phyloP scores from a whole-genome alignment of 139 green algal genomes.

The Nannochloris sp. region DNA sequence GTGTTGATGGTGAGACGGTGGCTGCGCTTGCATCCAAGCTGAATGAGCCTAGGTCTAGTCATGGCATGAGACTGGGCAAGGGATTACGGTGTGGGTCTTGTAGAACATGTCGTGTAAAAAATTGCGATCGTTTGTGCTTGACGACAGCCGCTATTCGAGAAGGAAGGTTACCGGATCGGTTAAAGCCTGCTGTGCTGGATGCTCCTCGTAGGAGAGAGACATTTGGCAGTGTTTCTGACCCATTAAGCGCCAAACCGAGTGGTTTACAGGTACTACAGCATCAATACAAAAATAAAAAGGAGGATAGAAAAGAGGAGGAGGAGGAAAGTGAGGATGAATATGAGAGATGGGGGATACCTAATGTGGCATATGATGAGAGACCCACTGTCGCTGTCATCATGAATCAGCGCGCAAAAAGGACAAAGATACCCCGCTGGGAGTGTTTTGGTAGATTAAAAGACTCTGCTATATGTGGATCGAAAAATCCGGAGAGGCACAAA shows the following conservation, averaged over 20 bases:
- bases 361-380: too few species aligned
- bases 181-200: not conserved
- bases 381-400: too few species aligned
- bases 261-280: not conserved
- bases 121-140: not conserved
- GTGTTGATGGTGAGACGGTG: conserved; percentile 2
- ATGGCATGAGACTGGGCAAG: conserved; percentile 2
- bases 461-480: not conserved
- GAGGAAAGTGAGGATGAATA: too few species aligned
- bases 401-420: too few species aligned
- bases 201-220: not conserved
- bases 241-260: not conserved
- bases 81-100: not conserved
- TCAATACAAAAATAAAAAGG: too few species aligned
- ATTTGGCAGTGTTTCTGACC: not conserved
- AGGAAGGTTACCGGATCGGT: not conserved
- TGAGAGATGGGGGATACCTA: too few species aligned
- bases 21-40: not conserved
- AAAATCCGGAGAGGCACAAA: not conserved
- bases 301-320: too few species aligned
- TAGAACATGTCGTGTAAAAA: not conserved
- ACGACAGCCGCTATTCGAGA: not conserved
- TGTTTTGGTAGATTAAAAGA: not conserved
- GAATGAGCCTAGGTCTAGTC: not conserved
- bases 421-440: not conserved